These are phyloP conservation scores for Delitschia confertaspora DNA, from an alignment of 495 filamentous ascomycete genomes.

Conservation along the genomic window DNA sequence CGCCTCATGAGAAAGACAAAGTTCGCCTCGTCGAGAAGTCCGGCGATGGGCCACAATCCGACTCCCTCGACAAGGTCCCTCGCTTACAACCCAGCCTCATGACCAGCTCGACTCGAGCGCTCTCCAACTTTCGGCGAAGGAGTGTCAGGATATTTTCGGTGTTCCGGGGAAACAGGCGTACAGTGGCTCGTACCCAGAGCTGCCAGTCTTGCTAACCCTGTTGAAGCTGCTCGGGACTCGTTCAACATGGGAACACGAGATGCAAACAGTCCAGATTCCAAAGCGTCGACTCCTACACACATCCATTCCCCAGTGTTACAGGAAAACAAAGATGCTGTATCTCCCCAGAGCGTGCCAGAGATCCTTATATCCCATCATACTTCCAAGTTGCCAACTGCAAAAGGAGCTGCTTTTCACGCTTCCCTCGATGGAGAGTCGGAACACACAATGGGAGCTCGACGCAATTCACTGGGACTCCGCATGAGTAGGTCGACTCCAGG, in stretches of 20 bases:
- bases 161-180: too few species aligned
- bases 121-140: conserved; percentile 18
- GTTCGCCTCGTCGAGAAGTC: conserved; percentile 22
- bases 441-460: background rate
- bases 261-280: too few species aligned
- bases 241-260: too few species aligned
- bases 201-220: too few species aligned
- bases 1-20: conserved; percentile 20
- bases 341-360: conserved; percentile 7
- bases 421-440: conserved; percentile 24
- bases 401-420: background rate
- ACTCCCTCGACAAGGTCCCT: conserved; percentile 2
- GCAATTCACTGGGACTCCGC: conserved; percentile 7
- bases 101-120: conserved; percentile 2
- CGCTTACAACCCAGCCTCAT: conserved; percentile 8
- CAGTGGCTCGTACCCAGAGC: too few species aligned
- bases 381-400: background rate
- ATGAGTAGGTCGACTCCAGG: conserved; percentile 22
- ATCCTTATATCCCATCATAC: background rate
- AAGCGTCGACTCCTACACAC: too few species aligned
- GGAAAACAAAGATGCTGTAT: too few species aligned
- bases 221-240: too few species aligned
- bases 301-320: too few species aligned
- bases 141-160: conserved; percentile 25
- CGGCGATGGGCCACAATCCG: conserved; percentile 3